Percentiles rank a stretch among this genome's conserved stretches.
Evolutionary conservation across 2,329 filamentous ascomycete genomes (phyloP).

Genomic region (Fusarium odoratissimum): DNA sequence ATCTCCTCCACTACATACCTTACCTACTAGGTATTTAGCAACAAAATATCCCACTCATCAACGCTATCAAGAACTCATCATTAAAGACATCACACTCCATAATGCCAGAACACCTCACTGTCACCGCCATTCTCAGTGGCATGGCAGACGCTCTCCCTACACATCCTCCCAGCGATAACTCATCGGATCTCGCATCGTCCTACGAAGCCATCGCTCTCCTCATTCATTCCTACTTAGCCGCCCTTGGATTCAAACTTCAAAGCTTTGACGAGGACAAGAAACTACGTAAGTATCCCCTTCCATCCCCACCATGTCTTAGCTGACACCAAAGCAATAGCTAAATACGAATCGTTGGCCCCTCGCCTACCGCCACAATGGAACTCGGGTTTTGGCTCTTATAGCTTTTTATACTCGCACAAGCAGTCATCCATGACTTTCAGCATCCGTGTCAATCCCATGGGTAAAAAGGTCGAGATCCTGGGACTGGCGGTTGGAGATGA

Average conservation of each 20-base stretch:
- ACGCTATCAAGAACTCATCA: too few species aligned
- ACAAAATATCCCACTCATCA: not conserved
- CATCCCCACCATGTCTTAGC: not conserved
- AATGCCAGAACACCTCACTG: slow-evolving; percentile 45
- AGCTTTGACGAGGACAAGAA: slow-evolving; percentile 85
- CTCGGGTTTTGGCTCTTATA: slow-evolving; percentile 73
- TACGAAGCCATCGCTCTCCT: slow-evolving; percentile 88
- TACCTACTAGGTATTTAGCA: too few species aligned
- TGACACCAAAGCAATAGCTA: slow-evolving; percentile 39
- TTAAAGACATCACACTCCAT: not conserved
- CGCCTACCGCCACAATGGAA: slow-evolving; percentile 86
- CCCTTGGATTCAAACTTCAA: slow-evolving; percentile 81
- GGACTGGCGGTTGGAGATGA: slow-evolving; percentile 85
- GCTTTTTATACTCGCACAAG: slow-evolving; percentile 87
- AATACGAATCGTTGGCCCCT: slow-evolving; percentile 67
- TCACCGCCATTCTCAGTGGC: slow-evolving; percentile 58
- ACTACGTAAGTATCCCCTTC: slow-evolving; percentile 63
- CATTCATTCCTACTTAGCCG: slow-evolving; percentile 83
- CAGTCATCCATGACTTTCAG: slow-evolving; percentile 89
- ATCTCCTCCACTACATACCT: not conserved
- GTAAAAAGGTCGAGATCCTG: slow-evolving; percentile 84
- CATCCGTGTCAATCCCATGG: slow-evolving; percentile 83
- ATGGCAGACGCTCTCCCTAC: slow-evolving; percentile 72
- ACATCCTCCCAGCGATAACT: slow-evolving; percentile 62
- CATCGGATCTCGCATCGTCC: slow-evolving; percentile 74